A percentile compares a stretch with the other conserved stretches of the same genome.
Evolutionary conservation across 75 land plant genomes (phyloP).

Genomic region (Cryptomeria japonica): DNA sequence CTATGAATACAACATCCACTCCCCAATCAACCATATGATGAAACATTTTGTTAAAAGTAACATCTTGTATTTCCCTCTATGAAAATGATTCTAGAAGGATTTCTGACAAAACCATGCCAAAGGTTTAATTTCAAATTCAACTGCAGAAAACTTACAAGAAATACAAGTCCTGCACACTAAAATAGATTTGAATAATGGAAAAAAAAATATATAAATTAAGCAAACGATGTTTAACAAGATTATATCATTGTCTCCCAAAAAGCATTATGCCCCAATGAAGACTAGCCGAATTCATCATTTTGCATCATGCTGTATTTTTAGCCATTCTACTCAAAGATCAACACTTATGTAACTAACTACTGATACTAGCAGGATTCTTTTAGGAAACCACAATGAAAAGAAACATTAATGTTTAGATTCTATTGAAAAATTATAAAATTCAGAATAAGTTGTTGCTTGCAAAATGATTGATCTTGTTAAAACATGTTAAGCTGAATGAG

Average conservation of each 20-base stretch:
- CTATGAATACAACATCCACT: neutral
- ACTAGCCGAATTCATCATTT: neutral
- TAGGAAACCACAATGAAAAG: neutral
- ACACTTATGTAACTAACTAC: neutral
- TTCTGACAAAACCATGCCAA: neutral
- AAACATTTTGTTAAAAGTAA: neutral
- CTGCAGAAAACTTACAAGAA: neutral
- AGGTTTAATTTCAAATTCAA: neutral
- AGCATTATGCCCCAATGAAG: neutral
- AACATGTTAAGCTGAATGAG: neutral
- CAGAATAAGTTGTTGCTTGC: no score
- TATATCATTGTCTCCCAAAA: neutral
- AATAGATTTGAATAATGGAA: neutral
- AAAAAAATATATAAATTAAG: neutral
- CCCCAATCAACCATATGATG: neutral
- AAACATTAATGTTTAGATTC: neutral
- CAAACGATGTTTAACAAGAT: neutral
- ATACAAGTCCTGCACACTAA: neutral
- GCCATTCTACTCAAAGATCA: neutral
- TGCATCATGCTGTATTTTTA: neutral
- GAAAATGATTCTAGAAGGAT: neutral
- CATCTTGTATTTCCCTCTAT: neutral
- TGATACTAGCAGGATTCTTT: neutral
- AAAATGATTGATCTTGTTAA: neutral
- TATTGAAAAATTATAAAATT: neutral